phyloP scores from a whole-genome alignment of 352 stramenopile species.

The Nothophytophthora sp. region DNA sequence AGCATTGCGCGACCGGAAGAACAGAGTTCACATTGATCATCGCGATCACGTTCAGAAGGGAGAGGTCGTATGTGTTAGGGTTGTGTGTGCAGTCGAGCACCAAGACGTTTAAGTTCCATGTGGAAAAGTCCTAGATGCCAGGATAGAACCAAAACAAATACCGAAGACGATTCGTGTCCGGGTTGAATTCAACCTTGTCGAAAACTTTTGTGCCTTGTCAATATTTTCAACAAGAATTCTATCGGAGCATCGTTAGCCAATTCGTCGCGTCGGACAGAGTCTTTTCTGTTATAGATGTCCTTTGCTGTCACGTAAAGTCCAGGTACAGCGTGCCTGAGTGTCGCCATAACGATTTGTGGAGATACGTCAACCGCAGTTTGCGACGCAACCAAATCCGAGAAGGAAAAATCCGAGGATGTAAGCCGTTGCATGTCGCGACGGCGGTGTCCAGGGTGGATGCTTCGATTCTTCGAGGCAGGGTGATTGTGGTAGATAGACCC shows the following conservation, averaged over 20 bases:
- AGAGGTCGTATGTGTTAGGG: conserved; percentile 3
- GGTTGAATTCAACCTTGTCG: conserved; percentile 1
- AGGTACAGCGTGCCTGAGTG: neutral
- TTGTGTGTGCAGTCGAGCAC: conserved; percentile 16
- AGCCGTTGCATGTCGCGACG: neutral
- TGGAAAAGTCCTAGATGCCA: neutral
- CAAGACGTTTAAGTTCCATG: conserved; percentile 4
- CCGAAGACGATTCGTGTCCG: neutral
- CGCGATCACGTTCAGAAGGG: neutral
- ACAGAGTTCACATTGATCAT: conserved; percentile 11
- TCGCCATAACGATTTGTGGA: neutral
- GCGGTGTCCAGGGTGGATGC: neutral
- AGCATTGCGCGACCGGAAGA: conserved; percentile 5
- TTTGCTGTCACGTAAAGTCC: neutral
- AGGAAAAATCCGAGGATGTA: neutral
- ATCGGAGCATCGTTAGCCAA: neutral
- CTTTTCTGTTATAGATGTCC: conserved; percentile 3
- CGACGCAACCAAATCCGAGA: neutral
- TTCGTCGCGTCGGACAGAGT: neutral
- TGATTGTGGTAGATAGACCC: neutral
- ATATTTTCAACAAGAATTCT: neutral
- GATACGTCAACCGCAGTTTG: neutral
- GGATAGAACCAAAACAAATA: conserved; percentile 14
- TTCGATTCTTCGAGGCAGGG: neutral
- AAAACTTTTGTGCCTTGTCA: neutral